A percentile compares a stretch with the other conserved stretches of the same genome.
Conservation (phyloP, 1,284 basidiomycete genomes). For the Meira nashicola region DNA sequence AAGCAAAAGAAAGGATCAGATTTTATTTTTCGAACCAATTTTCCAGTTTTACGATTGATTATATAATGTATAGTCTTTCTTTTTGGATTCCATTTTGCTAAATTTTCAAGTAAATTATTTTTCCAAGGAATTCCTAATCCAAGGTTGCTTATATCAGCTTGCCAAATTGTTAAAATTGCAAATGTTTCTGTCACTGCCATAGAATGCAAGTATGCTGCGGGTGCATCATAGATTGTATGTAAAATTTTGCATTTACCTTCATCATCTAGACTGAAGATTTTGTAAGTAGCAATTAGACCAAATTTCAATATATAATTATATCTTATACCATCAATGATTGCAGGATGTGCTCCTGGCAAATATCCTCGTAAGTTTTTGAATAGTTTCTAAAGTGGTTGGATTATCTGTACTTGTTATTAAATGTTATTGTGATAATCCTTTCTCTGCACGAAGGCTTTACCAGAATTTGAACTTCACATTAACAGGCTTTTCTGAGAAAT, state of each 20-base stretch:
- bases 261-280: not conserved
- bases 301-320: not conserved
- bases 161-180: not conserved
- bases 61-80: not conserved
- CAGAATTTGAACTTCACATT: too few species aligned
- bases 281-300: not conserved
- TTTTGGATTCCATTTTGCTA: not conserved
- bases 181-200: not conserved
- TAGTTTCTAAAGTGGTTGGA: too few species aligned
- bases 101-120: not conserved
- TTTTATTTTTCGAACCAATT: not conserved
- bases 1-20: slow-evolving; percentile 7
- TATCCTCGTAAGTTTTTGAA: too few species aligned
- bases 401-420: too few species aligned
- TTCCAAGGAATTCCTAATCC: not conserved
- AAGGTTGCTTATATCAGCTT: not conserved
- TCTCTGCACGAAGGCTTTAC: too few species aligned
- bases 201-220: not conserved
- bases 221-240: not conserved
- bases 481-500: too few species aligned
- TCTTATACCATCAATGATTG: not conserved
- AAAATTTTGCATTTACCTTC: not conserved
- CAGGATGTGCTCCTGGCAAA: not conserved
- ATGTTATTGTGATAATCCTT: too few species aligned
- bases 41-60: not conserved